Conservation (phyloP, 371 early-diverging fungal genomes). For the Lichtheimia ornata region DNA sequence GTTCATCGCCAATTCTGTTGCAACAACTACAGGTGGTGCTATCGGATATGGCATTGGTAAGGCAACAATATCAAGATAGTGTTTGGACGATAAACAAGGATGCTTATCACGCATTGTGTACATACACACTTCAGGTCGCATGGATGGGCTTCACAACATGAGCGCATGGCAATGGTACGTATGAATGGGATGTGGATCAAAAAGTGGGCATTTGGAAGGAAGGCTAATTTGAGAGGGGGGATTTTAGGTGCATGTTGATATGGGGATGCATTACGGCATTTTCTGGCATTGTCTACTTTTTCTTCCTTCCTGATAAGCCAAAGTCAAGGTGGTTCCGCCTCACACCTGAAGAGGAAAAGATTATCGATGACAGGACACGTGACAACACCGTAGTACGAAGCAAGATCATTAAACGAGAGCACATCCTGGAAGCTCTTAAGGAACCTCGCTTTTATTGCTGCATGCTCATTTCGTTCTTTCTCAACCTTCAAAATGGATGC, state of each 20-base stretch:
- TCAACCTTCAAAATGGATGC: constrained; percentile 37
- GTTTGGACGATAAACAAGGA: too few species aligned
- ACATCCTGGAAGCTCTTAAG: constrained; percentile 36
- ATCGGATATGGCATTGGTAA: constrained; percentile 33
- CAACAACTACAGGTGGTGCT: constrained; percentile 23
- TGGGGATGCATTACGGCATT: constrained; percentile 29
- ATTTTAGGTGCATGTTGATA: constrained; percentile 40
- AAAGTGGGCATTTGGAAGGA: neutral
- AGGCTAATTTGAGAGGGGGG: neutral
- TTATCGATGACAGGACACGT: constrained; percentile 34
- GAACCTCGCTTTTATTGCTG: constrained; percentile 38
- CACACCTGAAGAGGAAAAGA: constrained; percentile 34
- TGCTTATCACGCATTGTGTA: too few species aligned
- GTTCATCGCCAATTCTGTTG: constrained; percentile 31
- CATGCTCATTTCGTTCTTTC: constrained; percentile 12
- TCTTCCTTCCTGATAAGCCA: constrained; percentile 43
- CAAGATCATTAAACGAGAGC: constrained; percentile 26
- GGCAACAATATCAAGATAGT: too few species aligned
- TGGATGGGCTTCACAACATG: constrained; percentile 18
- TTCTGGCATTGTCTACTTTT: constrained; percentile 32
- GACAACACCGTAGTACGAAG: constrained; percentile 37
- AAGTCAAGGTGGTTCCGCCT: constrained; percentile 28
- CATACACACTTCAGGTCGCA: neutral
- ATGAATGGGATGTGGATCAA: neutral
- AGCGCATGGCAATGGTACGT: constrained; percentile 24